These are phyloP conservation scores for Eleusine coracana DNA, from an alignment of 176 grass and related monocot genomes.

Conservation along the genomic window DNA sequence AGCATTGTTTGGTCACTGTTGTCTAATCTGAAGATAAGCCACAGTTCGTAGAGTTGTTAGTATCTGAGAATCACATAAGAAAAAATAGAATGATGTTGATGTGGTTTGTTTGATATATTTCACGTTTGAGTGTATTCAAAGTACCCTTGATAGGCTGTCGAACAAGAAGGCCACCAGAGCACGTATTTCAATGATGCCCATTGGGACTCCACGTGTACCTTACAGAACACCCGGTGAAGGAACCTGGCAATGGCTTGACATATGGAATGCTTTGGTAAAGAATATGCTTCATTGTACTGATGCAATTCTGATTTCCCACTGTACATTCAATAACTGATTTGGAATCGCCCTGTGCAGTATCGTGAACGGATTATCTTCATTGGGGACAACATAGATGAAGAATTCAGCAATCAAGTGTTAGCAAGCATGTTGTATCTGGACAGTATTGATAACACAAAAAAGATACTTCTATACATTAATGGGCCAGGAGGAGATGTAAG, in stretches of 20 bases:
- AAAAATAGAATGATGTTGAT: background rate
- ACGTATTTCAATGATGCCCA: slow-evolving; percentile 63
- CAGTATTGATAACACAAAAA: slow-evolving; percentile 72
- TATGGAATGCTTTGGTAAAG: slow-evolving; percentile 90
- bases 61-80: background rate
- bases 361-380: slow-evolving; percentile 86
- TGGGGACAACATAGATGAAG: slow-evolving; percentile 81
- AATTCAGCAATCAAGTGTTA: slow-evolving; percentile 88
- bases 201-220: slow-evolving; percentile 43
- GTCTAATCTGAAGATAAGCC: background rate
- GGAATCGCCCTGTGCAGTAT: slow-evolving; percentile 58
- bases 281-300: slow-evolving; percentile 11
- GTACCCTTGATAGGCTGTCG: slow-evolving; percentile 47
- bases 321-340: slow-evolving; percentile 23
- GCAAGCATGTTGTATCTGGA: slow-evolving; percentile 91
- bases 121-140: background rate
- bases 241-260: slow-evolving; percentile 76
- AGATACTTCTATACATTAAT: slow-evolving; percentile 88
- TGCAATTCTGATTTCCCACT: background rate
- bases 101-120: background rate
- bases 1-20: background rate
- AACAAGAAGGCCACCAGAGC: slow-evolving; percentile 57
- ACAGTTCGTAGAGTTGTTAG: no score
- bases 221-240: slow-evolving; percentile 81
- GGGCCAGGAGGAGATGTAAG: slow-evolving; percentile 95